Evolutionary conservation across 805 yeast genomes (phyloP).

Genomic region (Hanseniaspora lindneri): DNA sequence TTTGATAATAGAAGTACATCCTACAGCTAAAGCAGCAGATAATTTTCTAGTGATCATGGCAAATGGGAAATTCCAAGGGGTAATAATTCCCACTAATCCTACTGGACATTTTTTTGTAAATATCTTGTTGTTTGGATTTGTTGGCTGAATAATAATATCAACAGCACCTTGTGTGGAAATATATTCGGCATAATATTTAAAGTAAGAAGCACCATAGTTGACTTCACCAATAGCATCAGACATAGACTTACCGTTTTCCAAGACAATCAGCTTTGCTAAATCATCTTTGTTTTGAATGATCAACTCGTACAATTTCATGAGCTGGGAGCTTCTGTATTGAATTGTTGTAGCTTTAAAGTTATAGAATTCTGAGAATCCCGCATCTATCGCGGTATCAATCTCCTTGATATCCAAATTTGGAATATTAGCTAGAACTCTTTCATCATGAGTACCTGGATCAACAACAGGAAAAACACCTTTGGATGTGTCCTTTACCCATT

Average conservation of each 20-base stretch:
- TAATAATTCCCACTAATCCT: conserved; percentile 51
- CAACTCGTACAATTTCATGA: conserved; percentile 39
- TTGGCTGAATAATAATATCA: conserved; percentile 35
- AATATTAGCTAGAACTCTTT: conserved; percentile 44
- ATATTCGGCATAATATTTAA: conserved; percentile 76
- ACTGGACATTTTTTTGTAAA: conserved; percentile 47
- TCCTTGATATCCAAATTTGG: conserved; percentile 49
- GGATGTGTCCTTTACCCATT: conserved; percentile 4
- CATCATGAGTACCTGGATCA: conserved; percentile 55
- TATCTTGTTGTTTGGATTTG: conserved; percentile 40
- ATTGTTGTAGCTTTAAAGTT: conserved; percentile 38
- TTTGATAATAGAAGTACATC: conserved; percentile 49
- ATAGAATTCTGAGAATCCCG: conserved; percentile 37
- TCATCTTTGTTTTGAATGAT: conserved; percentile 48
- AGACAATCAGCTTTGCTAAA: conserved; percentile 42
- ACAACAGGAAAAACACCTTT: conserved; percentile 40
- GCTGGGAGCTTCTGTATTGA: conserved; percentile 39
- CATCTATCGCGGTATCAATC: conserved; percentile 46
- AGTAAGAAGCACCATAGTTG: conserved; percentile 56
- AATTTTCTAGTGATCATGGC: conserved; percentile 59
- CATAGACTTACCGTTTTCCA: conserved; percentile 51
- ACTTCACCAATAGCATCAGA: conserved; percentile 45
- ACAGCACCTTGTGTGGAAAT: conserved; percentile 33
- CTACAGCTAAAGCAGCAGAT: conserved; percentile 55
- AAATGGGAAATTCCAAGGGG: conserved; percentile 59